A percentile compares a stretch with the other conserved stretches of the same genome.
phyloP scores from a whole-genome alignment of 768 basidiomycete species.

The Mycena maculata region DNA sequence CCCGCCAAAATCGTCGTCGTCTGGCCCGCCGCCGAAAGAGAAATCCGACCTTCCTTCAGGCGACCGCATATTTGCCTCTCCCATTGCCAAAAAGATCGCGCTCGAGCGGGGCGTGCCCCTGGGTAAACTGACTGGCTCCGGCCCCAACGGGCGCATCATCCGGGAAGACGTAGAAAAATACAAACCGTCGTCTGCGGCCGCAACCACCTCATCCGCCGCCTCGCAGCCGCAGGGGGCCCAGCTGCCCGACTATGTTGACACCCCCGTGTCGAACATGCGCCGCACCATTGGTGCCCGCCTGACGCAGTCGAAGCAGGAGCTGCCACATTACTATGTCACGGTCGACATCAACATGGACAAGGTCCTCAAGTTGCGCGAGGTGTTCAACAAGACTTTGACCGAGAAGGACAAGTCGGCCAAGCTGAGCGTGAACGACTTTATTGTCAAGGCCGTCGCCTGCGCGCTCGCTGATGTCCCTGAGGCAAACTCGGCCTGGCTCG shows the following conservation, averaged over 20 bases:
- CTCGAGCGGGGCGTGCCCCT: conserved; percentile 94
- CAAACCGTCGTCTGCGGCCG: conserved; percentile 64
- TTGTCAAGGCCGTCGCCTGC: conserved; percentile 93
- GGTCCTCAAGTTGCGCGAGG: conserved; percentile 91
- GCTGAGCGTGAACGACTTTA: conserved; percentile 97
- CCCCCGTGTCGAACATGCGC: conserved; percentile 94
- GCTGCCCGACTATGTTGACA: conserved; percentile 84
- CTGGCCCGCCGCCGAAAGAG: conserved; percentile 48
- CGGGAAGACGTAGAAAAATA: conserved; percentile 95
- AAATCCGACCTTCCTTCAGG: conserved; percentile 69
- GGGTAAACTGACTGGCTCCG: conserved; percentile 89
- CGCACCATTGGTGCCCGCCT: conserved; percentile 92
- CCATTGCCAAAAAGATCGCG: conserved; percentile 97
- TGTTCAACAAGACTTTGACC: conserved; percentile 91
- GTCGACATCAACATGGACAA: conserved; percentile 97
- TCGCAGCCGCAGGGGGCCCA: conserved; percentile 62
- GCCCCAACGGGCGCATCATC: conserved; percentile 93
- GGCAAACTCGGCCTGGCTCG: conserved; percentile 97
- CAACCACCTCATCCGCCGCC: conserved; percentile 57
- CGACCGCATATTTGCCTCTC: conserved; percentile 93
- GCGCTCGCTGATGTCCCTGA: conserved; percentile 96
- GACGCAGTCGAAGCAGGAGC: conserved; percentile 90
- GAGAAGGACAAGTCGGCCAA: conserved; percentile 93
- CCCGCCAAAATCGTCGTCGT: conserved; percentile 37
- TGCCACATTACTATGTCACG: conserved; percentile 98